Evolutionary conservation across 352 stramenopile genomes (phyloP).

Genomic region (Salisapilia sapeloensis): DNA sequence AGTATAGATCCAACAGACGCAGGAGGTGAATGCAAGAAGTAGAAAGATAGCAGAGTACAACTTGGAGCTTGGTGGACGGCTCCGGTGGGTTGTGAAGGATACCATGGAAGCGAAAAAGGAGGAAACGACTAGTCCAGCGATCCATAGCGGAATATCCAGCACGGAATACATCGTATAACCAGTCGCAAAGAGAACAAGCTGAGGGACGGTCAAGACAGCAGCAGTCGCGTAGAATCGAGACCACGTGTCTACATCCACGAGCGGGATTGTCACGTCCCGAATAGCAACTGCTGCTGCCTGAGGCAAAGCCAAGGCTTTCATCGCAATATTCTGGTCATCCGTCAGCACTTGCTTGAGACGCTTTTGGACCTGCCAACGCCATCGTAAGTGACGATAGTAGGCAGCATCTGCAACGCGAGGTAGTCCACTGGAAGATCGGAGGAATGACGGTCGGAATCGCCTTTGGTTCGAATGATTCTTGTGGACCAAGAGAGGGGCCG

Average conservation of each 20-base stretch:
- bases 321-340: constrained; percentile 16
- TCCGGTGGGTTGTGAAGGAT: constrained; percentile 48
- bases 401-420: constrained; percentile 19
- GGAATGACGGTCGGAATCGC: no score
- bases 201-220: constrained; percentile 60
- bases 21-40: constrained; percentile 56
- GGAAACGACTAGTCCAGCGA: constrained; percentile 11
- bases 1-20: constrained; percentile 85
- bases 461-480: constrained; percentile 2
- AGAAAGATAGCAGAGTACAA: constrained; percentile 35
- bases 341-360: constrained; percentile 21
- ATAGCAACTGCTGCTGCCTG: constrained; percentile 26
- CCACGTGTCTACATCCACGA: constrained; percentile 51
- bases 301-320: constrained; percentile 34
- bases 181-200: constrained; percentile 69
- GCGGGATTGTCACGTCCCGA: constrained; percentile 49
- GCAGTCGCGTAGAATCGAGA: constrained; percentile 74
- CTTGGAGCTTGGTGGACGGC: constrained; percentile 26
- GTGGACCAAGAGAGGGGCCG: constrained; percentile 39
- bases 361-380: constrained; percentile 43
- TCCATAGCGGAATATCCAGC: constrained; percentile 21
- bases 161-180: constrained; percentile 4
- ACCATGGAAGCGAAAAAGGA: constrained; percentile 33
- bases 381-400: constrained; percentile 57
- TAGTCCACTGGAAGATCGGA: no score